These are phyloP conservation scores for Puccinia sorghi DNA, from an alignment of 1,284 basidiomycete species.

Conservation along the genomic window DNA sequence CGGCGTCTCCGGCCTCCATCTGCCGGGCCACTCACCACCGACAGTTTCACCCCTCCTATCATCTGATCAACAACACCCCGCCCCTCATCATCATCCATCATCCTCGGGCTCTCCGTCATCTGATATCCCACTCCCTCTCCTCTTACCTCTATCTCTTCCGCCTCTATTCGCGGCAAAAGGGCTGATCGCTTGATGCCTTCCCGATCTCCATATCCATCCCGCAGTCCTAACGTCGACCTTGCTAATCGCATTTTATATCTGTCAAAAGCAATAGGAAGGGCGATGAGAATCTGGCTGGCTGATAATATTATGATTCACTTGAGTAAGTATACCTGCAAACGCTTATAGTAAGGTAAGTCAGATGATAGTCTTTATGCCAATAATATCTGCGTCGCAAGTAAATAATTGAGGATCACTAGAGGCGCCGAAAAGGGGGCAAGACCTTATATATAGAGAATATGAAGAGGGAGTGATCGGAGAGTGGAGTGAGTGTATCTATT, in stretches of 20 bases:
- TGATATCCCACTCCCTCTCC: background rate
- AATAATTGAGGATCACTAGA: no score
- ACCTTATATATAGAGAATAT: no score
- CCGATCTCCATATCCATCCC: slow-evolving; percentile 36
- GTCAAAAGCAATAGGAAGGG: no score
- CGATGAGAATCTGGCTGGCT: no score
- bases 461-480: no score
- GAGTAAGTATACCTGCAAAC: no score
- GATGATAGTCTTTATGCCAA: no score
- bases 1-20: slow-evolving; percentile 3
- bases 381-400: no score
- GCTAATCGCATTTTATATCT: slow-evolving; percentile 22
- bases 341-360: no score
- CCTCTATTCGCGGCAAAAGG: slow-evolving; percentile 13
- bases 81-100: background rate
- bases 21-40: background rate
- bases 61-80: background rate
- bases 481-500: no score
- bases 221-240: slow-evolving; percentile 25
- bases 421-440: no score
- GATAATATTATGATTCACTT: no score
- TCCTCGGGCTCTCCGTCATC: background rate
- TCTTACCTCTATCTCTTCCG: slow-evolving; percentile 4
- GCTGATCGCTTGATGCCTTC: background rate
- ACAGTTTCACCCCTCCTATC: background rate